Conservation (phyloP, 345 rosid species). For the Populus pruinosa region DNA sequence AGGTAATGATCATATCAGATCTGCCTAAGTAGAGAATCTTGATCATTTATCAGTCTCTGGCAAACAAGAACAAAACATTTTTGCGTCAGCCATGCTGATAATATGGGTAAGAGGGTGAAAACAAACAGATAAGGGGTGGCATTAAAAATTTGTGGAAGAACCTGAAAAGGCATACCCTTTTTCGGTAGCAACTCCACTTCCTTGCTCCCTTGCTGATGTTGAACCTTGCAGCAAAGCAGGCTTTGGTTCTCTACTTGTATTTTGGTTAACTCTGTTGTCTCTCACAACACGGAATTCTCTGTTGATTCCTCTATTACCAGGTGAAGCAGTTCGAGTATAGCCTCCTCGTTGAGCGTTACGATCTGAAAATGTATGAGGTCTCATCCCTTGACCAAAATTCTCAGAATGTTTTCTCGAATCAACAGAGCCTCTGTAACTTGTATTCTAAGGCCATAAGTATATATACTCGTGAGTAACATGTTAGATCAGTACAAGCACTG, state of each 20-base stretch:
- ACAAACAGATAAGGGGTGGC: not conserved
- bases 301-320: conserved; percentile 47
- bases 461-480: conserved; percentile 10
- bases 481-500: conserved; percentile 12
- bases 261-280: conserved; percentile 63
- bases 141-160: not conserved
- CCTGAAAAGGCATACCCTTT: conserved; percentile 46
- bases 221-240: conserved; percentile 35
- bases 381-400: conserved; percentile 29
- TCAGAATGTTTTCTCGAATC: conserved; percentile 44
- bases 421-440: conserved; percentile 30
- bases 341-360: conserved; percentile 47
- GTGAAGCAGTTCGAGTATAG: conserved; percentile 34
- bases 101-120: not conserved
- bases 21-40: not conserved
- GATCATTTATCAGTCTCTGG: not conserved
- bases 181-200: conserved; percentile 22
- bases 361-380: conserved; percentile 29
- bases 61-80: not conserved
- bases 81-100: not conserved
- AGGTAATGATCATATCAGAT: not conserved
- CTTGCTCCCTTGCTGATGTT: conserved; percentile 31
- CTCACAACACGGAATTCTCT: conserved; percentile 57
- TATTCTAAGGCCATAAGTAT: conserved; percentile 43
- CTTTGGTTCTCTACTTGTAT: conserved; percentile 41